Conservation (phyloP, 2,329 filamentous ascomycete genomes). For the Claviceps arundinis region DNA sequence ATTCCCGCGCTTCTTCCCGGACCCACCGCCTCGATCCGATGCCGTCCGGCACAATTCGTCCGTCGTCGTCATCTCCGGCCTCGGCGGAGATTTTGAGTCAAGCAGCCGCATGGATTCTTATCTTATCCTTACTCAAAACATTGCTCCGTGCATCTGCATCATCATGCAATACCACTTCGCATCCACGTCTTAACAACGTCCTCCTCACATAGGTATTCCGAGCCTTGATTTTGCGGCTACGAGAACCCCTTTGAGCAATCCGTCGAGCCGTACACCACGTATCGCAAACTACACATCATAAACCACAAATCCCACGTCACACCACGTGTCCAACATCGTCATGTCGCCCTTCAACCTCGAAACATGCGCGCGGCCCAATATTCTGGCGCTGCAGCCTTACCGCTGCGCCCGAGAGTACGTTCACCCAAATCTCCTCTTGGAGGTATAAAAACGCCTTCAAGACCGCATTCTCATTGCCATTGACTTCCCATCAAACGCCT, state of each 20-base stretch:
- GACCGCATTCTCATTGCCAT: neutral
- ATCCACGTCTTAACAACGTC: too few species aligned
- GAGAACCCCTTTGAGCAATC: too few species aligned
- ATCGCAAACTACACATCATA: too few species aligned
- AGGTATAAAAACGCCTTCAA: neutral
- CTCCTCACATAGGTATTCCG: too few species aligned
- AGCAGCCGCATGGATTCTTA: too few species aligned
- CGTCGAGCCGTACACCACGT: too few species aligned
- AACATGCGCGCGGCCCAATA: slow-evolving; percentile 64
- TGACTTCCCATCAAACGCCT: neutral
- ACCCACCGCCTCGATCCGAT: neutral
- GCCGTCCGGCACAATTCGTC: neutral
- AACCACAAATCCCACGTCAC: neutral
- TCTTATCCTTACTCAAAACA: too few species aligned
- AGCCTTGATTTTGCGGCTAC: too few species aligned
- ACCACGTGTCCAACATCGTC: slow-evolving; percentile 3
- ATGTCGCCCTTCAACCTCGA: slow-evolving; percentile 59
- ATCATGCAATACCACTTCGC: too few species aligned
- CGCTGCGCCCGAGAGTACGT: slow-evolving; percentile 66
- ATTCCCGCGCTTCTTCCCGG: neutral
- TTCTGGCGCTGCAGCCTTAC: slow-evolving; percentile 63
- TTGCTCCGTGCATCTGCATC: too few species aligned
- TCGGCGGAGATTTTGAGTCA: too few species aligned
- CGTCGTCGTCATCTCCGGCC: too few species aligned
- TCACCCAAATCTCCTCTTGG: neutral